Evolutionary conservation across 2,329 filamentous ascomycete species (phyloP), one percentile per base, ranked within the genome.

Genomic region (Fusarium camptoceras): DNA sequence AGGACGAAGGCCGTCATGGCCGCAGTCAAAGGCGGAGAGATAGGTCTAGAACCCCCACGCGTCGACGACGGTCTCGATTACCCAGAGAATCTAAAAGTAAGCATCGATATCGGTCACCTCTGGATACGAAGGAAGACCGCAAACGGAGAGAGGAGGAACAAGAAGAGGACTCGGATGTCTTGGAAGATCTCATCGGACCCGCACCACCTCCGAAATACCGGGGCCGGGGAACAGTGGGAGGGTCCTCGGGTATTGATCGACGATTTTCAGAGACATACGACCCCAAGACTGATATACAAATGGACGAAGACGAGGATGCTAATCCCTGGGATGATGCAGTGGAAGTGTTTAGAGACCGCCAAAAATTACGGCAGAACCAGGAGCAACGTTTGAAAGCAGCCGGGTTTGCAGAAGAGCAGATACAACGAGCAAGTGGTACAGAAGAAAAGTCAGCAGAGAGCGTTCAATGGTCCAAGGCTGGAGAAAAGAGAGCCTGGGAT

Each of bases 271-370:
- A 88, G 2, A 86, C 83, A 51, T 91, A 91, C 72, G 84, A 89
- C 63, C 86, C 87, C 0, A 84, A 79, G 9, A 77, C 82, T n/a
- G 88, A 92, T 72, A 79, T 91, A 6, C 81, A 84, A 41, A 80
- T 83, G 49, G 85, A 86, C 65, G 80, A 82, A 11, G 60, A 65
- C 4, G 82, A 83, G 2, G 43, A 22, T 24, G 85, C 84, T 28
- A 89, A 91, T 65, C 89, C 93, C 64, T 97, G 94, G 94, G 92
- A 93, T 46, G 88, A 93, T 73, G 89, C 92, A 1, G 83, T 96
- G 2, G 94, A 97, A 79, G 89, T 91, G 7, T 85, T 93, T 59
- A 87, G 91, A 41, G 94, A 97, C 77, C 89, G 93, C n/a, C 88
- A 93, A 71, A 90, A 90, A 70, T 94, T 92, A 88, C 90, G 89